phyloP scores from a whole-genome alignment of 805 yeast species.

The Candida coleopterorum region DNA sequence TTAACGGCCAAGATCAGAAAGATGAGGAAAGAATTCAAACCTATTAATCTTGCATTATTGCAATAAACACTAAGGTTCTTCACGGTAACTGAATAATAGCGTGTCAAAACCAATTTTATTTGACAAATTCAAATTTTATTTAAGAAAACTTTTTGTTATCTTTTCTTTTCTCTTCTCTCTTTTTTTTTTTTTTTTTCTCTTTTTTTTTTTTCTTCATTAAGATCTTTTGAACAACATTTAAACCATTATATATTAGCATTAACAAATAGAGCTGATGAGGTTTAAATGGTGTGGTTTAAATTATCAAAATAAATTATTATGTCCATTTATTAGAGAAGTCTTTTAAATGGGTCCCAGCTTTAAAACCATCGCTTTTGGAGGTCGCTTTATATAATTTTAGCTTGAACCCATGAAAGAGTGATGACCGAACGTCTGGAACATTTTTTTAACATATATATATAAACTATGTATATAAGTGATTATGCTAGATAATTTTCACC shows the following conservation, averaged over 20 bases:
- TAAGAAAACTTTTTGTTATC: no score
- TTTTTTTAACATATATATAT: slow-evolving; percentile 12
- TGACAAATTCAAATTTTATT: no score
- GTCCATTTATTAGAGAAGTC: slow-evolving; percentile 7
- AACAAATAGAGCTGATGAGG: slow-evolving; percentile 23
- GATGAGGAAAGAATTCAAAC: no score
- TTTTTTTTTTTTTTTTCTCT: slow-evolving; percentile 4
- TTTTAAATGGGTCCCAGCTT: slow-evolving; percentile 47
- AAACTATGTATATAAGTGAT: no score
- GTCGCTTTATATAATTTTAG: slow-evolving; percentile 61
- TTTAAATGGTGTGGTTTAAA: slow-evolving; percentile 10
- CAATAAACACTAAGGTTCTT: no score
- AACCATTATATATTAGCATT: slow-evolving; percentile 15
- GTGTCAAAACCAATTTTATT: no score
- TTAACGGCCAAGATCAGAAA: no score
- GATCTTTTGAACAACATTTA: slow-evolving; percentile 3
- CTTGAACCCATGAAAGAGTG: slow-evolving; percentile 91
- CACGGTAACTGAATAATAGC: no score
- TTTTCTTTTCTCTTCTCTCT: no score
- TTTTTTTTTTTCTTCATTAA: background rate
- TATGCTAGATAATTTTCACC: slow-evolving; percentile 36
- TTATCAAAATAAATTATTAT: slow-evolving; percentile 17
- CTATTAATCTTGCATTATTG: no score
- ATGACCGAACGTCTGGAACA: slow-evolving; percentile 91
- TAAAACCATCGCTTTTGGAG: slow-evolving; percentile 99